Evolutionary conservation across 2,329 filamentous ascomycete genomes (phyloP), one percentile per base, ranked within the genome.

Genomic region (Penicillium sp.): DNA sequence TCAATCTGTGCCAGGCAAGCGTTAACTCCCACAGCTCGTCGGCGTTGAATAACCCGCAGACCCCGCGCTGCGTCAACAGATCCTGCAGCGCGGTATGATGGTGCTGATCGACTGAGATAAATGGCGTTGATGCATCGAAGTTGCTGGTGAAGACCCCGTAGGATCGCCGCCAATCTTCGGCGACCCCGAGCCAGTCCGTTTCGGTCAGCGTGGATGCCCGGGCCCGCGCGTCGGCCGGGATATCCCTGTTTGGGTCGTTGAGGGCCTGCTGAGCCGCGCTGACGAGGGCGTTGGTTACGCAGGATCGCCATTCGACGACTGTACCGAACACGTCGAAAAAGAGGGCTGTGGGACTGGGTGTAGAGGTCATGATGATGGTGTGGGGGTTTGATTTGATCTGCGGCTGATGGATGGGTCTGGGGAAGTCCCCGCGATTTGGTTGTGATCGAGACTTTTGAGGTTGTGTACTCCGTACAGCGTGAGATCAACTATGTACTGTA

Each of bases 251-350:
- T 42, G 80, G 68, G 17, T 82, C 79, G 35, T 82, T 82, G 50
- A 88, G 80, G 2, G 81, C 79, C 15, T 80, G 75, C 30, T 77
- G 72, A 15, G 86, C 84, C 42, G 82, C 81, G 12, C 80, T 72
- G 26, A 78, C 74, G 53, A 95, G 83, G 58, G 86, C 85, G 9
- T 82, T 78, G 15, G 83, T 85, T 22, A 95, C 86, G 1, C 87
- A 86, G 42, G 81, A 81, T 60, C 91, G 88, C 91, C 91, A 94
- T 80, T 94, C 85, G 50, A 95, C 91, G 65, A 89, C 87, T 1
- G 92, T 95, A 28, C 75, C 75, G 55, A 77, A 78, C 19, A 71
- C 66, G 53, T 78, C 75, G 61, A 78, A 78, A 61, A 77, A 73
- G 19, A 78, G 54, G 10, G 68, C 70, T 50, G 65, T 58, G 28